Evolutionary conservation across 176 grass and related monocot genomes (phyloP), one percentile per base, ranked within the genome.

Genomic region (Carex pumila): DNA sequence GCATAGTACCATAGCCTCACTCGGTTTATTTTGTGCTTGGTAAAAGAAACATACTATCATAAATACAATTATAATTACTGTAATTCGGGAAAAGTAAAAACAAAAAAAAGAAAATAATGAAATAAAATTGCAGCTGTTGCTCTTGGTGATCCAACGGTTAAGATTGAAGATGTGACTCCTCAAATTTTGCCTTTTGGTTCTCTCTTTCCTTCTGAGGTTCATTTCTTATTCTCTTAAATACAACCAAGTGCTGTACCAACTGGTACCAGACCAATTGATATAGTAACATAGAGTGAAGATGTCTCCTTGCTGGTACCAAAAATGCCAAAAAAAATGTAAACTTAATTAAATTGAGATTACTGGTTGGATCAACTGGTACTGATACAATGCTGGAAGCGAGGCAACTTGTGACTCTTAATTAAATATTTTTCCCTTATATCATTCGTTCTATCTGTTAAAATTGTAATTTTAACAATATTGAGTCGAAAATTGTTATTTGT

Each of bases 121-220:
- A 25, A 25, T 85, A 5, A 59, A 47, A 61, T 85, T 84, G 37
- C 80, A 93, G 93, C 96, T 21, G 63, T 93, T 90, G 93, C 96
- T 65, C 88, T 92, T 79, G 93, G 91, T 79, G 86, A 95, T 67
- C 80, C 91, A 71, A 89, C 88, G 31, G 56, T 93, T 56, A 89
- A 89, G 91, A 89, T 88, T 53, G 88, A 93, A 81, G 93, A 95
- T 81, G 89, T 92, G 12, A 93, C 89, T 80, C 89, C 93, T 37
- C 90, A 85, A 19, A 83, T 90, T 85, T 89, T 93, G 32, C 88
- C 87, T 71, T 93, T 91, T 36, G 96, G 91, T 19, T 88, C 91
- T 3, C 85, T 99, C 25, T 95, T 92, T 85, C 93, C 89, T 84
- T 85, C 89, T 55, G 96, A 99, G 88, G 96, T 98, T 73, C 47